Evolutionary conservation across 1,139 yeast species (phyloP), one percentile per base, ranked within the genome.

Genomic region (Kurtzmaniella quercitrusa): DNA sequence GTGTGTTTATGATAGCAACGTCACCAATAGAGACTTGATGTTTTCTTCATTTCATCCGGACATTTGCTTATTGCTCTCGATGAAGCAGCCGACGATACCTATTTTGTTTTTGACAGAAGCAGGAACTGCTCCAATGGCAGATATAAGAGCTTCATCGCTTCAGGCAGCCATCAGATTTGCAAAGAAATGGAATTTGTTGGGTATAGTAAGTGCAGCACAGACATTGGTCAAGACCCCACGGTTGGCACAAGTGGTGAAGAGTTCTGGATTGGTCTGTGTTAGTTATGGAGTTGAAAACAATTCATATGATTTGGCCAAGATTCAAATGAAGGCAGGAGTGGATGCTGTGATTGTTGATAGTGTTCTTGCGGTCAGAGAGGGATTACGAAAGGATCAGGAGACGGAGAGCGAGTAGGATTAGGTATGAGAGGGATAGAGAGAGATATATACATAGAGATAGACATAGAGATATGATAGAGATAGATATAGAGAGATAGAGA

Each of bases 281-380:
- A 88, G 96, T 0, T 93, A 93, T 57, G 98, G 98, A 33, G 75
- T 78, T 1, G 77, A 77, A 57, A 93, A 93, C 62, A 93, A 93
- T 56, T 82, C 82, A 40, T 96, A 98, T 0, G 89, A 81, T 46
- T 81, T 84, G 52, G 93, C 96, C 31, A 82, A 82, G 53, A 70
- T 86, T 48, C 97, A 93, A 62, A 85, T 93, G 84, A 81, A 80
- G 52, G 93, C 95, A 10, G 98, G 98, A 12, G 96, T 93, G 8
- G 98, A 93, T 69, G 98, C 98, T 0, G 98, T 93, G 17, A 93
- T 93, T 66, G 98, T 89, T 4, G 98, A 93, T 63, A 85, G 90
- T 48, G 98, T 93, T 2, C 72, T 91, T 59, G 97, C 97, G 0
- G 95, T 91, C 12, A 76, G 97, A 58, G 86, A 85, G 55, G 96